phyloP scores from a whole-genome alignment of 2,329 filamentous ascomycete species.

The Paecilomyces dactylethromorphus region DNA sequence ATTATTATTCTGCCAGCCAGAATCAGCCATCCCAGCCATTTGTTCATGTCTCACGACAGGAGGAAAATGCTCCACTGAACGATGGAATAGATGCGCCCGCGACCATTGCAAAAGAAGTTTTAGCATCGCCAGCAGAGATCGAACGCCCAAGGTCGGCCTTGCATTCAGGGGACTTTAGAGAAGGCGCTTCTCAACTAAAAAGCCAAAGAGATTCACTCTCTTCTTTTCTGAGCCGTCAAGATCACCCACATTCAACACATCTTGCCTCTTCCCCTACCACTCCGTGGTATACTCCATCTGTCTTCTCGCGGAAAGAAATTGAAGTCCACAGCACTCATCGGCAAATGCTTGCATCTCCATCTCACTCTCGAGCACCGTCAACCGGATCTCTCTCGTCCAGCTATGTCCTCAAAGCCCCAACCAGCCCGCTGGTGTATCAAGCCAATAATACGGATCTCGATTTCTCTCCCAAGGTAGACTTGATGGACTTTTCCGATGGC shows the following conservation, averaged over 20 bases:
- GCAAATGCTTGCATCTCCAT: slow-evolving; percentile 8
- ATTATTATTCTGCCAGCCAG: slow-evolving; percentile 31
- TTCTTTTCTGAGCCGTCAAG: slow-evolving; percentile 8
- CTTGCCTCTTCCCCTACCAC: slow-evolving; percentile 47
- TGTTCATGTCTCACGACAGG: slow-evolving; percentile 15
- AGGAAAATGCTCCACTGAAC: slow-evolving; percentile 26
- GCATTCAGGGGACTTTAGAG: slow-evolving; percentile 57
- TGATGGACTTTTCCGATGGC: slow-evolving; percentile 43
- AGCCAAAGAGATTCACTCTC: slow-evolving; percentile 19
- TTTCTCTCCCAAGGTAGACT: slow-evolving; percentile 49
- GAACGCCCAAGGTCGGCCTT: slow-evolving; percentile 73
- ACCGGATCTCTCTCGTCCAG: slow-evolving; percentile 67
- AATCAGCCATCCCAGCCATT: slow-evolving; percentile 32
- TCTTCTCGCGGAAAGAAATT: slow-evolving; percentile 15
- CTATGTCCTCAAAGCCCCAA: slow-evolving; percentile 81
- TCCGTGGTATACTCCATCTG: slow-evolving; percentile 45
- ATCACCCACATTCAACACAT: slow-evolving; percentile 8
- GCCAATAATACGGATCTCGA: slow-evolving; percentile 76
- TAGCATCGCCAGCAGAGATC: slow-evolving; percentile 58
- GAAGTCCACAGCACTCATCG: slow-evolving; percentile 12
- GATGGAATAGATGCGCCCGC: slow-evolving; percentile 20
- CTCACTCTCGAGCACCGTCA: slow-evolving; percentile 49
- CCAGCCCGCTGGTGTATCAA: slow-evolving; percentile 84
- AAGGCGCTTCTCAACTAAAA: slow-evolving; percentile 28
- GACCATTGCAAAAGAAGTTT: slow-evolving; percentile 34